Percentiles rank a stretch among this genome's conserved stretches.
Evolutionary conservation across 192 early-diverging fungal species (phyloP).

Genomic region (Backusella parvicylindrica): DNA sequence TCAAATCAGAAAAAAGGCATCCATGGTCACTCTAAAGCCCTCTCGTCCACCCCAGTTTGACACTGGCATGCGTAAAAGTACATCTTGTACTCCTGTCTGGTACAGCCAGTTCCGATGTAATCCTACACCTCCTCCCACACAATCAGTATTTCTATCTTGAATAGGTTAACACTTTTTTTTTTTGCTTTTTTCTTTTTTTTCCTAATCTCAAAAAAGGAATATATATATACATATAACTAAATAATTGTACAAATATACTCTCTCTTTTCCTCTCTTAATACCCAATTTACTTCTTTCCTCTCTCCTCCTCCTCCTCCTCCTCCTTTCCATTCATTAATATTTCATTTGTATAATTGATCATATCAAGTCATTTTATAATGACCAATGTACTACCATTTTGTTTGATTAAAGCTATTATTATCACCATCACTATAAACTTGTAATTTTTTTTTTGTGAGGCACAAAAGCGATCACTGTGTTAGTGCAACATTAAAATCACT

Average conservation of each 20-base stretch:
- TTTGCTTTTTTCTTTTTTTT: no score
- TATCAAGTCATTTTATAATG: neutral
- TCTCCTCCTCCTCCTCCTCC: neutral
- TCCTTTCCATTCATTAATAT: neutral
- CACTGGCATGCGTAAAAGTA: neutral
- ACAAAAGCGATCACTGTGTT: neutral
- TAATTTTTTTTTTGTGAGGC: neutral
- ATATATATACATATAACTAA: neutral
- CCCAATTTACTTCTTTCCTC: no score
- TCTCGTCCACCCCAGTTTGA: neutral
- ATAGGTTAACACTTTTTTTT: neutral
- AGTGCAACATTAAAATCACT: neutral
- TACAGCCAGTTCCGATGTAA: conserved; percentile 14
- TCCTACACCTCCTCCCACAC: neutral
- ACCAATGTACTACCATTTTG: neutral
- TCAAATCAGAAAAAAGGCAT: neutral
- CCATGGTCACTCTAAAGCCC: neutral
- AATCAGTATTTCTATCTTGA: neutral
- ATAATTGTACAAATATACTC: neutral
- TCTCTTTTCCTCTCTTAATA: neutral
- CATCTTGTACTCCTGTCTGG: conserved; percentile 19
- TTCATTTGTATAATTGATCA: neutral
- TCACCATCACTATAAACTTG: neutral
- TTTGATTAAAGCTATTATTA: neutral
- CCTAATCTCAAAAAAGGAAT: neutral